These are phyloP conservation scores for Colletotrichum siamense DNA, from an alignment of 2,329 filamentous ascomycete species.

Conservation along the genomic window DNA sequence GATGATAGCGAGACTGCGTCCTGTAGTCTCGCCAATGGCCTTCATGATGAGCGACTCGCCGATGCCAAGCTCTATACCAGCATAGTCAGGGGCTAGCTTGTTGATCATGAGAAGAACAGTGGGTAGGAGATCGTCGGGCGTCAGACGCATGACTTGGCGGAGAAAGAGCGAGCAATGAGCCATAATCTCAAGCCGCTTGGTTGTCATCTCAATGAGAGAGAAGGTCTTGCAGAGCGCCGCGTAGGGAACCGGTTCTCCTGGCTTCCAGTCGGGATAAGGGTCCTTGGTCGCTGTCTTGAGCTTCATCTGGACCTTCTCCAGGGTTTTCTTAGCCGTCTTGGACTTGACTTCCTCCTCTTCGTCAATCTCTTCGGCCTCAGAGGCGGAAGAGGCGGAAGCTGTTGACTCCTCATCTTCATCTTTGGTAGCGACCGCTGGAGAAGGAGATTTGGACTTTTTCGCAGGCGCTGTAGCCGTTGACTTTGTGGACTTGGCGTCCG, in stretches of 20 bases:
- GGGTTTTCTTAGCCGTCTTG: slow-evolving; percentile 73
- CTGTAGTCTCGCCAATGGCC: slow-evolving; percentile 92
- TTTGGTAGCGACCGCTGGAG: slow-evolving; percentile 30
- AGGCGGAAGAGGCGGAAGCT: slow-evolving; percentile 44
- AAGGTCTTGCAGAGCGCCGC: slow-evolving; percentile 94
- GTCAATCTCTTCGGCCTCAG: slow-evolving; percentile 59
- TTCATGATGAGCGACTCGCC: slow-evolving; percentile 99
- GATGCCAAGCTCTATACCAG: slow-evolving; percentile 96
- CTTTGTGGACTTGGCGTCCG: slow-evolving; percentile 25
- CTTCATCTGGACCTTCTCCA: slow-evolving; percentile 80
- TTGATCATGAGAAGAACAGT: slow-evolving; percentile 97
- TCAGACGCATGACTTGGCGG: slow-evolving; percentile 90
- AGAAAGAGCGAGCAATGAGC: slow-evolving; percentile 91
- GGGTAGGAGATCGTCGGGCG: slow-evolving; percentile 84
- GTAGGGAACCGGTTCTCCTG: slow-evolving; percentile 89
- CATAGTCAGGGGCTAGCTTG: slow-evolving; percentile 95
- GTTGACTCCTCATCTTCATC: slow-evolving; percentile 31
- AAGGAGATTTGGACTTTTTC: not conserved
- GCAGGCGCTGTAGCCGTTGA: slow-evolving; percentile 19
- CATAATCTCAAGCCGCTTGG: slow-evolving; percentile 86
- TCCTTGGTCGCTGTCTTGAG: slow-evolving; percentile 73
- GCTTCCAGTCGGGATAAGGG: slow-evolving; percentile 94
- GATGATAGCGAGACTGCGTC: slow-evolving; percentile 85
- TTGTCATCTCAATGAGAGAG: slow-evolving; percentile 92
- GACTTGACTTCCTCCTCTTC: slow-evolving; percentile 69